Evolutionary conservation across 768 basidiomycete species (phyloP).

Genomic region (Tylopilus plumbeoviolaceoides): DNA sequence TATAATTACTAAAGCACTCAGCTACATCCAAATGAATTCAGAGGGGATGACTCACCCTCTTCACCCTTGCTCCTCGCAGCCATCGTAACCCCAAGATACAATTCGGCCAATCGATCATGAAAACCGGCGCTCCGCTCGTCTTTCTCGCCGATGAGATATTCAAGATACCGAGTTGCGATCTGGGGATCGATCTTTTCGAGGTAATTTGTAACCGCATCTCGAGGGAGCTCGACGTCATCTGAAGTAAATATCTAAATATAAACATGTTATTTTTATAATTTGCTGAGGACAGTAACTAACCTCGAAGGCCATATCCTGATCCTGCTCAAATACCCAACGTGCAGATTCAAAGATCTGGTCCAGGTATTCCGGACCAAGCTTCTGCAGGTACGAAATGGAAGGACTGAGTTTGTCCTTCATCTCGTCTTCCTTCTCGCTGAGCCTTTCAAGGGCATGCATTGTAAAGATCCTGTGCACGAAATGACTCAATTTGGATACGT

Average conservation of each 20-base stretch:
- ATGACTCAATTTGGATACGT: slow-evolving; percentile 25
- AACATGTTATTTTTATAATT: neutral
- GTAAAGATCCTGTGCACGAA: neutral
- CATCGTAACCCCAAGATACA: slow-evolving; percentile 73
- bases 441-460: slow-evolving; percentile 39
- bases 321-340: slow-evolving; percentile 79
- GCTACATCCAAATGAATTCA: neutral
- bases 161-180: slow-evolving; percentile 78
- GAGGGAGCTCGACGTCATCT: slow-evolving; percentile 89
- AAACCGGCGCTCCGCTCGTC: slow-evolving; percentile 63
- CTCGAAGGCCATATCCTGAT: slow-evolving; percentile 73
- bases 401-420: slow-evolving; percentile 75
- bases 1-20: slow-evolving; percentile 20
- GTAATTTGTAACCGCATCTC: slow-evolving; percentile 68
- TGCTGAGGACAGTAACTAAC: slow-evolving; percentile 33
- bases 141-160: slow-evolving; percentile 75
- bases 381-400: slow-evolving; percentile 86
- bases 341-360: slow-evolving; percentile 79
- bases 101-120: slow-evolving; percentile 86
- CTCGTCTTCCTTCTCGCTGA: slow-evolving; percentile 76
- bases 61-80: slow-evolving; percentile 55
- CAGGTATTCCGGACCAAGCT: slow-evolving; percentile 79
- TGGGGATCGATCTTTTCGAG: slow-evolving; percentile 66
- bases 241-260: slow-evolving; percentile 82
- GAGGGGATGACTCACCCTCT: slow-evolving; percentile 40